These are phyloP conservation scores for Globisporangium lucens DNA, from an alignment of 352 stramenopile species.

Conservation along the genomic window DNA sequence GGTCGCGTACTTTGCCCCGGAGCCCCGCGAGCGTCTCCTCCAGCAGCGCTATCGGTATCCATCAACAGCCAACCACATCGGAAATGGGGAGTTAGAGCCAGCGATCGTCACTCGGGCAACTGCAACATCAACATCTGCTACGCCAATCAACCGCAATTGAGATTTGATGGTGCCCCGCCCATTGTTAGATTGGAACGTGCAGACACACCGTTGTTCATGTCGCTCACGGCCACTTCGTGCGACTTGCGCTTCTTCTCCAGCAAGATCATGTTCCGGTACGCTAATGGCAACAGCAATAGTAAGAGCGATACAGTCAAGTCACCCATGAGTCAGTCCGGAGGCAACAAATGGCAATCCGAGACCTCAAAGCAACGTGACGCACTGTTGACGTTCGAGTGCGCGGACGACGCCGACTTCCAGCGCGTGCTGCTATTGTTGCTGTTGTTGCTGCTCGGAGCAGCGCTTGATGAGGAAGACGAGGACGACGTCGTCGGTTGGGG, in stretches of 20 bases:
- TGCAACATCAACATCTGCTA: neutral
- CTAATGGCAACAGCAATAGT: constrained; percentile 10
- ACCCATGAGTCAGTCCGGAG: neutral
- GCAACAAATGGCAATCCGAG: neutral
- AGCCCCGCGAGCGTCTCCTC: constrained; percentile 55
- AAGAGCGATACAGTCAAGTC: neutral
- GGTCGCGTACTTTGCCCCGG: constrained; percentile 44
- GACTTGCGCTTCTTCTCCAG: constrained; percentile 54
- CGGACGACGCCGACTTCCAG: constrained; percentile 17
- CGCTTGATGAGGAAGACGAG: neutral
- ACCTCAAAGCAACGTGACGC: constrained; percentile 7
- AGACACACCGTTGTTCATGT: constrained; percentile 40
- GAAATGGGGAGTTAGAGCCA: neutral
- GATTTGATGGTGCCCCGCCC: too few species aligned
- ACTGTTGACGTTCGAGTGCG: constrained; percentile 26
- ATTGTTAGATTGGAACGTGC: too few species aligned
- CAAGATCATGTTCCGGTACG: constrained; percentile 42
- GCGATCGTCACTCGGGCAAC: neutral
- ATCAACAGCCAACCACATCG: neutral
- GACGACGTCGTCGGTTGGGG: neutral
- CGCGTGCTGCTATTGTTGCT: constrained; percentile 7
- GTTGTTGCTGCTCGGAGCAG: neutral
- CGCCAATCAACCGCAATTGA: neutral
- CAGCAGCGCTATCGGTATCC: constrained; percentile 30
- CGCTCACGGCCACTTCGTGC: constrained; percentile 37